A percentile compares a stretch with the other conserved stretches of the same genome.
These are phyloP conservation scores for Apocynum venetum DNA, from an alignment of 257 asterid genomes.

Conservation along the genomic window DNA sequence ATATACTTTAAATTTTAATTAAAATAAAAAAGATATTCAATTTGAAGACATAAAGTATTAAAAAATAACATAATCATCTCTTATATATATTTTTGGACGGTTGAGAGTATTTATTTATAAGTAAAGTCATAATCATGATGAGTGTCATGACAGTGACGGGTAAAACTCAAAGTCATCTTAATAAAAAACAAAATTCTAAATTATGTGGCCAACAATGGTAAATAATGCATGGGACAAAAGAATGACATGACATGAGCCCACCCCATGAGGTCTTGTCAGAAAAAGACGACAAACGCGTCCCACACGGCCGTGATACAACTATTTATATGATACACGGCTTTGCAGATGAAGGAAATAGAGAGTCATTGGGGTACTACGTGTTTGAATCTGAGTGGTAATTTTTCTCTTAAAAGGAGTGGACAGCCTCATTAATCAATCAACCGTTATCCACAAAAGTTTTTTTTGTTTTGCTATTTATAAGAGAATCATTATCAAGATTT, in stretches of 20 bases:
- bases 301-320: not conserved
- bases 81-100: no score
- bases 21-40: no score
- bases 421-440: not conserved
- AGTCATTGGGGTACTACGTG: not conserved
- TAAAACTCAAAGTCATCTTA: not conserved
- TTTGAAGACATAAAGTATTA: no score
- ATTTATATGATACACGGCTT: not conserved
- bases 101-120: no score
- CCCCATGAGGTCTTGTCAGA: not conserved
- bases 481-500: not conserved
- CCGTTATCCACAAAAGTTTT: not conserved
- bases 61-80: no score
- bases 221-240: not conserved
- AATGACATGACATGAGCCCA: not conserved
- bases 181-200: no score
- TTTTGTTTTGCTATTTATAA: not conserved
- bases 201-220: no score
- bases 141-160: not conserved
- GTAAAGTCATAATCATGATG: not conserved
- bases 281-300: constrained; percentile 10
- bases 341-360: constrained; percentile 4
- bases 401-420: constrained; percentile 13
- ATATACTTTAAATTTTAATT: no score
- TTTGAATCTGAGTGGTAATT: not conserved